Evolutionary conservation across 164 flowering plant species (phyloP).

Genomic region (Macadamia integrifolia): DNA sequence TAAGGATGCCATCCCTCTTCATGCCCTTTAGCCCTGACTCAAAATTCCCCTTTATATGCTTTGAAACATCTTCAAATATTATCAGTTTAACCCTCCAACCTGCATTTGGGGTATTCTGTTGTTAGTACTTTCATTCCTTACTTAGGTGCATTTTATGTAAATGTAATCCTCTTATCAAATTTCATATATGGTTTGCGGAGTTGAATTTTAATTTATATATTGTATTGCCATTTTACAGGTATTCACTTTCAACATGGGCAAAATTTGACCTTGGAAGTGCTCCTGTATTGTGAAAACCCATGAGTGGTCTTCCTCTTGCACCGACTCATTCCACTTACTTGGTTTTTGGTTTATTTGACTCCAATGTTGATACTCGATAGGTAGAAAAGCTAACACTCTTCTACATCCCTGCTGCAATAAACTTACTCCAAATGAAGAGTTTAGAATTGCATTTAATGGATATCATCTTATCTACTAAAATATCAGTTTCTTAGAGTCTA

Average conservation of each 20-base stretch:
- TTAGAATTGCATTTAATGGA: slow-evolving; percentile 86
- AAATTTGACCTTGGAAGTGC: slow-evolving; percentile 75
- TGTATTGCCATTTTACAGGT: slow-evolving; percentile 32
- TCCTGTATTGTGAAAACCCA: slow-evolving; percentile 90
- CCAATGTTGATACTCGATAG: slow-evolving; percentile 33
- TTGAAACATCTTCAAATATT: not conserved
- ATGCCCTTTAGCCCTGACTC: too few relatives aligned
- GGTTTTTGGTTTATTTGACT: slow-evolving; percentile 2
- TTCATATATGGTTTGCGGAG: not conserved
- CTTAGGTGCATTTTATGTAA: too few relatives aligned
- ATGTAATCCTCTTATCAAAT: too few relatives aligned
- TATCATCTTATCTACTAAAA: not conserved
- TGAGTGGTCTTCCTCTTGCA: slow-evolving; percentile 83
- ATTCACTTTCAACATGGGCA: slow-evolving; percentile 71
- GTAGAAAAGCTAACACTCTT: slow-evolving; percentile 75
- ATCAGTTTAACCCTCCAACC: not conserved
- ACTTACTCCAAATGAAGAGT: slow-evolving; percentile 61
- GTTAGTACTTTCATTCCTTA: too few relatives aligned
- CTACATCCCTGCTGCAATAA: slow-evolving; percentile 72
- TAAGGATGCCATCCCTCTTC: too few relatives aligned
- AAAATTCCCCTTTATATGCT: too few relatives aligned
- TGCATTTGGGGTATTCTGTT: not conserved
- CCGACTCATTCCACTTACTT: slow-evolving; percentile 8
- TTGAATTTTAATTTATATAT: not conserved
- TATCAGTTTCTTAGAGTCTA: not conserved